Base-by-base conservation (phyloP, 768 basidiomycete species). In the Leccinum longicurvipes region DNA sequence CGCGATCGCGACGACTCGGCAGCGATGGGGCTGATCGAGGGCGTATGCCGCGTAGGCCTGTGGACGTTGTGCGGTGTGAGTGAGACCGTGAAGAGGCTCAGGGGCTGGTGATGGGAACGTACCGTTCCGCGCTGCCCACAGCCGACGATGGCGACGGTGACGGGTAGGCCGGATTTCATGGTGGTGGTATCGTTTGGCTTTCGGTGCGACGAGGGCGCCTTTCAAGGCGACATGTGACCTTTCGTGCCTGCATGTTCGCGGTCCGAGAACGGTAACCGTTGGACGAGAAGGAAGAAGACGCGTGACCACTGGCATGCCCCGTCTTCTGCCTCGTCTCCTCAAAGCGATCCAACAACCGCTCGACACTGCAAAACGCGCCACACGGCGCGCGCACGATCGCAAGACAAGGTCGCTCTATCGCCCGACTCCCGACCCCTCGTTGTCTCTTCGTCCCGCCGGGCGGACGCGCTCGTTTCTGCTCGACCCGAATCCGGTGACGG, bases 51-150 rank as follows among this genome's bases (percentile, higher is more conserved):
- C 78, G 60, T 93, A 94, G 21, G 67, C 71, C 86, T 92, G 58
- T 8, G 46, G 14, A 19, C 4, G n/a, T n/a, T n/a, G 9, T 39
- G 49, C 14, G 23, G 6, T 21, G 44, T 27, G 25, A 28, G 2
- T 2, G 3, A 9, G 27, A 8, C n/a, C n/a, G n/a, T n/a, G n/a
- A n/a, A n/a, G n/a, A n/a, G n/a, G 29, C 7, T 34, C 42, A 25
- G 14, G 34, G 50, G 39, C 19, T 5, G 24, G 19, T 1, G 49
- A 50, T 48, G 56, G 19, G 39, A n/a, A 25, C 72, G 32, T 58
- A 91, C 91, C 74, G 77, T 79, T 51, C 92, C 93, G 53, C 93
- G 83, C 67, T 89, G 85, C 6, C 93, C 93, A 63, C 90, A 91
- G 19, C 93, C 93, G 29, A 95, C 70, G 57, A 94, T 74, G 14